These are phyloP conservation scores for Cornus controversa DNA, from an alignment of 148 eudicot genomes.

Conservation along the genomic window DNA sequence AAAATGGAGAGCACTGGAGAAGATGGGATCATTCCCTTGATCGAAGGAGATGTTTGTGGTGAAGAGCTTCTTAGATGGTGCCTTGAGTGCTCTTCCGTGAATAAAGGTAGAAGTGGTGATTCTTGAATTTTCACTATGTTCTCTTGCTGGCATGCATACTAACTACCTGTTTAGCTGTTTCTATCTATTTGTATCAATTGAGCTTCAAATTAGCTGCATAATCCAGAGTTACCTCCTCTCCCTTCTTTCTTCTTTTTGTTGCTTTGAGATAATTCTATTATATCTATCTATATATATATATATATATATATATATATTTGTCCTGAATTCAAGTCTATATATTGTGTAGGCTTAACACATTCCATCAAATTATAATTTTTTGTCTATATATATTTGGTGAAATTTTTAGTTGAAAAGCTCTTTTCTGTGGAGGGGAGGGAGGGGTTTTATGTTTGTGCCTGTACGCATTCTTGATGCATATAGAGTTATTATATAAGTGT, in stretches of 20 bases:
- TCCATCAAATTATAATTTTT: background rate
- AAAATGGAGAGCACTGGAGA: conserved; percentile 68
- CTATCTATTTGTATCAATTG: background rate
- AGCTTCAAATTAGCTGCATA: background rate
- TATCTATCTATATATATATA: too few species aligned
- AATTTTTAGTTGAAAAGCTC: background rate
- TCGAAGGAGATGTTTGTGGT: conserved; percentile 72
- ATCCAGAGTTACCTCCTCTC: background rate
- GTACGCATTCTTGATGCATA: background rate
- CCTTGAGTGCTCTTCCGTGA: conserved; percentile 65
- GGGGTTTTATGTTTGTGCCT: background rate
- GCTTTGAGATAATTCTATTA: too few species aligned
- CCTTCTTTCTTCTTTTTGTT: too few species aligned
- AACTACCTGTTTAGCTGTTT: background rate
- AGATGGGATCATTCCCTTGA: conserved; percentile 41
- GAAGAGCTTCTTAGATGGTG: conserved; percentile 83
- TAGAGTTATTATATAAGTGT: background rate
- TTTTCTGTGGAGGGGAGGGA: background rate
- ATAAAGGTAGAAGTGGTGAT: conserved; percentile 43
- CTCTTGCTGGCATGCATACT: background rate
- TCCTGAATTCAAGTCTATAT: background rate
- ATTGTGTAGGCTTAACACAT: background rate
- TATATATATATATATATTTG: too few species aligned
- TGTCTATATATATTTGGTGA: background rate
- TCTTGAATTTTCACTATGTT: background rate